Percentiles rank a stretch among this genome's conserved stretches.
These are phyloP conservation scores for Francoa sonchifolia DNA, from an alignment of 441 rosid genomes.

Conservation along the genomic window DNA sequence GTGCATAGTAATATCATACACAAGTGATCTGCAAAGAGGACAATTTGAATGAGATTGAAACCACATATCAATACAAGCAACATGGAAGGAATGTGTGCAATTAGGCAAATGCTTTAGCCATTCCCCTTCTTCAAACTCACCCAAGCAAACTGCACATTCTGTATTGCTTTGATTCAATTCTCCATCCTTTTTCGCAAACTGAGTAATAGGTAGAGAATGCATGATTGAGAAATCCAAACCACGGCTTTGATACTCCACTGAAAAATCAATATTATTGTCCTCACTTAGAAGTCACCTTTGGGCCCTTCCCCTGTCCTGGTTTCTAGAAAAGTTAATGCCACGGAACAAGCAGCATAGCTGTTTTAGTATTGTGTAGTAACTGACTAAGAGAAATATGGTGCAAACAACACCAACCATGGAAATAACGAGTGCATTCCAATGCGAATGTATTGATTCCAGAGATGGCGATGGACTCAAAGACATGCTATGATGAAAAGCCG, in stretches of 20 bases:
- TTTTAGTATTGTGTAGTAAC: slow-evolving; percentile 12
- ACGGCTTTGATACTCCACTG: slow-evolving; percentile 15
- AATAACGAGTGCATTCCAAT: slow-evolving; percentile 11
- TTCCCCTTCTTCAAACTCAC: slow-evolving; percentile 49
- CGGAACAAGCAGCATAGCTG: slow-evolving; percentile 2
- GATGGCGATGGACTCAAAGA: slow-evolving; percentile 2
- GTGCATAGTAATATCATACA: background rate
- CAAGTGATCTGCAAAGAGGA: slow-evolving; percentile 42
- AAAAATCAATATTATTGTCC: slow-evolving; percentile 4
- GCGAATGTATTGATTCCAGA: background rate
- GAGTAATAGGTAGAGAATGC: slow-evolving; percentile 19
- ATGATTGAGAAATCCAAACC: slow-evolving; percentile 19
- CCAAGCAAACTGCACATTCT: slow-evolving; percentile 55
- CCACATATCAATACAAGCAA: slow-evolving; percentile 50
- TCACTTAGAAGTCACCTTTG: slow-evolving; percentile 9
- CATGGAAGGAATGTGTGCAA: slow-evolving; percentile 48
- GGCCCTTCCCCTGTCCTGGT: too few relatives aligned
- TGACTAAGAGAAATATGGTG: slow-evolving; percentile 9
- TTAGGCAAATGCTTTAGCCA: slow-evolving; percentile 36
- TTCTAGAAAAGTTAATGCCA: background rate
- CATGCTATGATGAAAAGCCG: background rate
- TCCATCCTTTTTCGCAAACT: slow-evolving; percentile 14
- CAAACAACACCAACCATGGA: slow-evolving; percentile 8
- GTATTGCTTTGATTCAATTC: slow-evolving; percentile 5
- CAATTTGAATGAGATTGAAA: slow-evolving; percentile 46